phyloP scores from a whole-genome alignment of 2,329 filamentous ascomycete genomes.

The Lachnellula occidentalis region DNA sequence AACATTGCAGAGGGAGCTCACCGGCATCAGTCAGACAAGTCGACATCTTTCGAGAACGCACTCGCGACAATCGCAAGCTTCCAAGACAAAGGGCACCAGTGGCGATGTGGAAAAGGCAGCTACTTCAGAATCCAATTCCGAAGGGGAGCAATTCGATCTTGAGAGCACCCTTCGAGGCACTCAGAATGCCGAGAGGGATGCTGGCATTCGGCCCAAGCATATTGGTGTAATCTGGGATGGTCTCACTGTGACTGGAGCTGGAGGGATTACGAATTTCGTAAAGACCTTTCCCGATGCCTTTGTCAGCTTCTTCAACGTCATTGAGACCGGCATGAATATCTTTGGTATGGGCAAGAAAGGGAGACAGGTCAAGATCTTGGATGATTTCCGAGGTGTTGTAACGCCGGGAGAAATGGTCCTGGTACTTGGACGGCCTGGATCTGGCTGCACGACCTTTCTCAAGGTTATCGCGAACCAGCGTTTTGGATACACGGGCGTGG shows the following conservation, averaged over 20 bases:
- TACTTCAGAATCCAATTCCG: conserved; percentile 38
- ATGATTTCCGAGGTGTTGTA: conserved; percentile 64
- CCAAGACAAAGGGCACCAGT: conserved; percentile 21
- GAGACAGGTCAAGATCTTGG: conserved; percentile 66
- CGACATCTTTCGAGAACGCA: conserved; percentile 45
- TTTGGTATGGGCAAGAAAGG: conserved; percentile 64
- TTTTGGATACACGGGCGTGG: conserved; percentile 36
- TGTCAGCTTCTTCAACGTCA: conserved; percentile 69
- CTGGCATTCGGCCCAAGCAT: conserved; percentile 75
- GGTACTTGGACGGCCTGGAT: conserved; percentile 31
- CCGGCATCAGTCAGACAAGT: conserved; percentile 50
- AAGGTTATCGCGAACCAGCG: conserved; percentile 50
- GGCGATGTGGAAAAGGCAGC: conserved; percentile 55
- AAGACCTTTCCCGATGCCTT: conserved; percentile 69
- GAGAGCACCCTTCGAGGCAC: conserved; percentile 68
- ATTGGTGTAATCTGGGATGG: conserved; percentile 76
- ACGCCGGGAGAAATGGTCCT: conserved; percentile 76
- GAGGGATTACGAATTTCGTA: conserved; percentile 65
- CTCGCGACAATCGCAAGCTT: conserved; percentile 26
- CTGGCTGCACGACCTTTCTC: conserved; percentile 49
- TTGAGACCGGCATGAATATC: conserved; percentile 57
- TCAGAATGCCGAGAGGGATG: conserved; percentile 63
- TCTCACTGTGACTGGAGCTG: conserved; percentile 69
- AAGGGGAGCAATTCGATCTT: conserved; percentile 62
- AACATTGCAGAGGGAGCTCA: conserved; percentile 57